Conservation (phyloP, 2,329 filamentous ascomycete genomes). For the Ceratocystis lukuohia region DNA sequence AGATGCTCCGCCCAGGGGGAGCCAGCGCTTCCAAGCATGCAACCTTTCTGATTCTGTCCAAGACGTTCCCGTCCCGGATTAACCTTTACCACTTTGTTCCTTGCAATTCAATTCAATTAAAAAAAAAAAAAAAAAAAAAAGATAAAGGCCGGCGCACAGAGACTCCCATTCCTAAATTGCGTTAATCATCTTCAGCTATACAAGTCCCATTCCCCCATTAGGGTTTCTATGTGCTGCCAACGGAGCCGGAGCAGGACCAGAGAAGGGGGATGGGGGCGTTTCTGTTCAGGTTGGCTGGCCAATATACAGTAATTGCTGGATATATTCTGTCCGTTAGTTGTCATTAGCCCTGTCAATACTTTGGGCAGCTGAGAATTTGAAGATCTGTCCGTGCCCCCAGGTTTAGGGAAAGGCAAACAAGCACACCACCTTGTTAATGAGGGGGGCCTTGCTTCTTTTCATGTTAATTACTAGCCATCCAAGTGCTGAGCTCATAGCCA, state of each 20-base stretch:
- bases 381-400: neutral
- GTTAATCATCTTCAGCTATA: neutral
- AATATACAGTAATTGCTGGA: neutral
- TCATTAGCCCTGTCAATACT: conserved; percentile 2
- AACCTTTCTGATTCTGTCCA: neutral
- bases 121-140: neutral
- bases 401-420: neutral
- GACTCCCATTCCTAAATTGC: neutral
- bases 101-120: neutral
- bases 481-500: too few relatives aligned
- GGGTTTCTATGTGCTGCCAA: neutral
- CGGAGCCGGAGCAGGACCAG: neutral
- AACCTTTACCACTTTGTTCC: neutral
- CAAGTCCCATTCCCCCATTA: neutral
- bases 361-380: neutral
- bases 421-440: too few relatives aligned
- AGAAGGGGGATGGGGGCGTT: neutral
- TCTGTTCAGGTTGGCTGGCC: neutral
- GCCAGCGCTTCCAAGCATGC: neutral
- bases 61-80: neutral
- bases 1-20: neutral
- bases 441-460: too few relatives aligned
- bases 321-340: neutral
- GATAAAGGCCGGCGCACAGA: neutral
- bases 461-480: too few relatives aligned